Evolutionary conservation across 2,329 filamentous ascomycete genomes (phyloP), one percentile per base, ranked within the genome.

Genomic region (Aspergillus tanneri): DNA sequence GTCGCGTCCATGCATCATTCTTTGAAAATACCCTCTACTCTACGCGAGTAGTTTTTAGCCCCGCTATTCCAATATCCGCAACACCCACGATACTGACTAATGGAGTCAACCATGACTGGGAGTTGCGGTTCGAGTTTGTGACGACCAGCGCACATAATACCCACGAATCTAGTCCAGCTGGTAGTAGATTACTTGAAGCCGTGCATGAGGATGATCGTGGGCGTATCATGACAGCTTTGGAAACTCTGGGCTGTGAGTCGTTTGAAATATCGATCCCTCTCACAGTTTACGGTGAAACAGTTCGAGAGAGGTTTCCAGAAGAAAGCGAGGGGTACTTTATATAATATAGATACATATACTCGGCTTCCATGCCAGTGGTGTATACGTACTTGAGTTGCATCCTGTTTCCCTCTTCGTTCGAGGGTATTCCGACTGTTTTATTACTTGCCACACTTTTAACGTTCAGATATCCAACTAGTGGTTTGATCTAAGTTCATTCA

Each of bases 71-170:
- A 0, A 80, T 87, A 14, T 79, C 79, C 11, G 90, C 89, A 0
- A 96, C 91, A 1, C 93, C 93, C 0, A 90, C 93, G 55, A 95
- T 99, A 58, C 81, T 95, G 38, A 99, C 93, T 0, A 95, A 84
- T 52, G 91, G 91, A 2, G 82, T 99, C 3, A 87, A 82, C 55
- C 75, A 96, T 21, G 87, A 90, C 57, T 99, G 93, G 93, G 88
- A 87, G 66, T 76, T 99, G 25, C 78, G 89, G 1, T 83, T 99
- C 49, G 91, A 97, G 70, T 99, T 99, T 70, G 90, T 96, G 21
- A 92, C 92, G 5, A 85, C 88, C 5, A 82, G 79, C 32, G 57
- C 61, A 8, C 66, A 69, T 24, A 61, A 66, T 28, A 72, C 74
- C 7, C 58, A 62, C 19, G 66, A 71, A 6, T 52, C 58, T 3